Percentiles rank a stretch among this genome's conserved stretches.
Conservation (phyloP, 768 basidiomycete species). For the Agrocybe pediades region DNA sequence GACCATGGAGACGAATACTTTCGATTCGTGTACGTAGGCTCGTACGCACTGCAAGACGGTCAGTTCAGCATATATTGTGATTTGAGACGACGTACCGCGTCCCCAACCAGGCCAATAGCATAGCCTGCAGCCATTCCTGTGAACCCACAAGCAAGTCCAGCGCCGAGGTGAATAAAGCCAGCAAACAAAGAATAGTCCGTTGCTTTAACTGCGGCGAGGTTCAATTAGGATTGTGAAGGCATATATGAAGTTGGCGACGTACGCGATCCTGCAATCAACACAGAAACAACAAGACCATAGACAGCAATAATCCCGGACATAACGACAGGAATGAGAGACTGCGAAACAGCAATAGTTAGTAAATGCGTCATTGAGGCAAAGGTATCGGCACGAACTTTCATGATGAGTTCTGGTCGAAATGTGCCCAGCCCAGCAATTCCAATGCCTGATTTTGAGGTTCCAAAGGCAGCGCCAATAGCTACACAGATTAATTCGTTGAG, state of each 20-base stretch:
- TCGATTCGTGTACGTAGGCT: slow-evolving; percentile 88
- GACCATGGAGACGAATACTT: slow-evolving; percentile 94
- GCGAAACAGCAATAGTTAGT: slow-evolving; percentile 3
- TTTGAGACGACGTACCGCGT: slow-evolving; percentile 62
- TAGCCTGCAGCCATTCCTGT: slow-evolving; percentile 94
- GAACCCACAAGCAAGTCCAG: slow-evolving; percentile 87
- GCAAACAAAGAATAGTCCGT: slow-evolving; percentile 79
- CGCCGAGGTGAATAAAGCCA: slow-evolving; percentile 91
- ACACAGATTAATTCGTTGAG: slow-evolving; percentile 4
- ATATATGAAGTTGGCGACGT: too few species aligned
- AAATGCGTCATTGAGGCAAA: background rate
- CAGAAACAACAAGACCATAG: slow-evolving; percentile 94
- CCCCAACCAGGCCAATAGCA: slow-evolving; percentile 92
- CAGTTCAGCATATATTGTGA: background rate
- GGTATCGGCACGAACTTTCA: slow-evolving; percentile 71
- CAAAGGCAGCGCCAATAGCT: slow-evolving; percentile 95
- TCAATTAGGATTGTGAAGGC: too few species aligned
- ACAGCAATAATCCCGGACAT: slow-evolving; percentile 99
- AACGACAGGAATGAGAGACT: slow-evolving; percentile 96
- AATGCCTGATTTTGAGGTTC: slow-evolving; percentile 95
- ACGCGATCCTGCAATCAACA: slow-evolving; percentile 78
- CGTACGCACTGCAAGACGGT: slow-evolving; percentile 69
- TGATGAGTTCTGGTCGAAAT: slow-evolving; percentile 95
- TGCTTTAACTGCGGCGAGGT: slow-evolving; percentile 51
- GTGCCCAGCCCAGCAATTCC: slow-evolving; percentile 94